phyloP scores from a whole-genome alignment of 148 eudicot species.

The Camellia sinensis region DNA sequence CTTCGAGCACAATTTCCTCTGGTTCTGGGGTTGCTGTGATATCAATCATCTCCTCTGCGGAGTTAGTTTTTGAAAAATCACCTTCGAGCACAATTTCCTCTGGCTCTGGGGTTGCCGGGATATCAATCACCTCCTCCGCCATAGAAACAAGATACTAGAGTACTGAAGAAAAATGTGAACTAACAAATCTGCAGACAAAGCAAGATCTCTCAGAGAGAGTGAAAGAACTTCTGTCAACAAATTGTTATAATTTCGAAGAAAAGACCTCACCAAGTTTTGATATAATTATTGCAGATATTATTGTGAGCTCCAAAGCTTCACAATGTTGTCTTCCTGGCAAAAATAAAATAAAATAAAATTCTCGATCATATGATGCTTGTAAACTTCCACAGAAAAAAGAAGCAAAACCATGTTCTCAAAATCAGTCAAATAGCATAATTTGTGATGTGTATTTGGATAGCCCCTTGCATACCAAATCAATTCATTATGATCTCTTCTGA shows the following conservation, averaged over 20 bases:
- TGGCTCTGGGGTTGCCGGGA: constrained; percentile 20
- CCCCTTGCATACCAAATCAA: no score
- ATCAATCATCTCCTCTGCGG: constrained; percentile 17
- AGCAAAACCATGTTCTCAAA: background rate
- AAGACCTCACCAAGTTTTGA: background rate
- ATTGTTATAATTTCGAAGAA: background rate
- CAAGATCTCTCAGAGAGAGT: constrained; percentile 1
- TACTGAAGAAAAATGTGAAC: background rate
- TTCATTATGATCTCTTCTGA: background rate
- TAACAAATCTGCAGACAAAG: constrained; percentile 8
- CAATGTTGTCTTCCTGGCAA: background rate
- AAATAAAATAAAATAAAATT: background rate
- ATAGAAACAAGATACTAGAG: background rate
- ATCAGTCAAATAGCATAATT: background rate
- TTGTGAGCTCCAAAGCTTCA: background rate
- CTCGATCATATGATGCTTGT: background rate
- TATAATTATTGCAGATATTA: background rate
- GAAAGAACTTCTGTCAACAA: background rate
- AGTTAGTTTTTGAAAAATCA: no score
- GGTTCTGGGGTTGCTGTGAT: constrained; percentile 19
- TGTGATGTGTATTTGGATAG: no score
- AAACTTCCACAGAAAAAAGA: background rate
- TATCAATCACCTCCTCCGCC: constrained; percentile 19
- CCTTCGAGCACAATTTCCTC: constrained; percentile 7
- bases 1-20: background rate